Conservation (phyloP, 202 grass and related monocot species). For the Setaria italica region DNA sequence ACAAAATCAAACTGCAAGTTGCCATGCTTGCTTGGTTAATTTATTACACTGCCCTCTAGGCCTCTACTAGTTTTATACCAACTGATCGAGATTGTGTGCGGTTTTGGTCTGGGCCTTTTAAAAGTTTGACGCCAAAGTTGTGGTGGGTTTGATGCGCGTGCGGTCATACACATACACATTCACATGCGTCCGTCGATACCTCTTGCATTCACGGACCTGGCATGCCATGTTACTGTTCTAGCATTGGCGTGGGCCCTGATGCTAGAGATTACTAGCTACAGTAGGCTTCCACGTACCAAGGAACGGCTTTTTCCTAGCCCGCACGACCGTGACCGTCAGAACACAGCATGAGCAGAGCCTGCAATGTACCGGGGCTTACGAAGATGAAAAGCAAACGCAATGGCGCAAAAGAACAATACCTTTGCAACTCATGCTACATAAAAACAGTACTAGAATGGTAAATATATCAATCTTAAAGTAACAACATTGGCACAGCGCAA, state of each 20-base stretch:
- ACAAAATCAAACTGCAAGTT: neutral
- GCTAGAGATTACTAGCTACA: neutral
- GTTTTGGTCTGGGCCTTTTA: neutral
- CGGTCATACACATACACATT: neutral
- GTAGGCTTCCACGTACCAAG: neutral
- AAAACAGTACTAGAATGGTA: neutral
- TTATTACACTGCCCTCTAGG: too few species aligned
- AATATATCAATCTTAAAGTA: neutral
- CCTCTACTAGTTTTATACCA: neutral
- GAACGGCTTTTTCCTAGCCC: neutral
- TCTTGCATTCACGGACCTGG: neutral
- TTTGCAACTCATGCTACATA: neutral
- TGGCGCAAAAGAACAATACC: neutral
- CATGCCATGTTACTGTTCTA: neutral
- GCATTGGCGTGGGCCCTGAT: neutral
- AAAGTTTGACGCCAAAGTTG: neutral
- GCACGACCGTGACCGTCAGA: neutral
- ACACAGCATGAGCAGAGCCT: neutral
- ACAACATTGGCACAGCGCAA: neutral
- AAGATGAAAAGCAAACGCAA: neutral
- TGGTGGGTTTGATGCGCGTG: neutral
- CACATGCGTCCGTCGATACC: neutral
- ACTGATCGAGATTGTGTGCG: neutral
- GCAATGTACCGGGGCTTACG: neutral
- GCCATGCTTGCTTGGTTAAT: neutral